phyloP scores from a whole-genome alignment of 768 basidiomycete species.

The Psilocybe tampanensis region DNA sequence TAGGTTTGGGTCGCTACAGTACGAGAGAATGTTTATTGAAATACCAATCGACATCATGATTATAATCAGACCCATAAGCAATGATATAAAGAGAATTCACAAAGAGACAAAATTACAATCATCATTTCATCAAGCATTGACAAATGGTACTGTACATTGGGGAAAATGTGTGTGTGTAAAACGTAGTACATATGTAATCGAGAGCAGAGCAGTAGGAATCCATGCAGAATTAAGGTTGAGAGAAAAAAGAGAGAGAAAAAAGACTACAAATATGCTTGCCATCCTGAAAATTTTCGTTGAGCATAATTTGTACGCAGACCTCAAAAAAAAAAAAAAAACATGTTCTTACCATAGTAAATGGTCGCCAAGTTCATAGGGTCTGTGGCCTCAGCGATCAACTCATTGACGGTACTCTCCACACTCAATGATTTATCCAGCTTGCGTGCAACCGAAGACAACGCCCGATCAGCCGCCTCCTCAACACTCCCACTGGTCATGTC shows the following conservation, averaged over 20 bases:
- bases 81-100: too few relatives aligned
- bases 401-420: constrained; percentile 92
- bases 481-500: constrained; percentile 68
- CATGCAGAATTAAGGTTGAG: too few relatives aligned
- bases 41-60: too few relatives aligned
- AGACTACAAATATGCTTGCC: background rate
- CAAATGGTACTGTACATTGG: too few relatives aligned
- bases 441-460: constrained; percentile 73
- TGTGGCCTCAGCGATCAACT: constrained; percentile 87
- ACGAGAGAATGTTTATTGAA: too few relatives aligned
- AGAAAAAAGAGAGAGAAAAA: too few relatives aligned
- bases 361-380: constrained; percentile 72
- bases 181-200: background rate
- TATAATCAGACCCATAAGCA: too few relatives aligned
- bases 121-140: too few relatives aligned
- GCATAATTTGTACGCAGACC: background rate
- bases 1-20: too few relatives aligned
- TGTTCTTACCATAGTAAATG: constrained; percentile 65
- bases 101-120: too few relatives aligned
- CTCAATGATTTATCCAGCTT: constrained; percentile 87
- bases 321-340: background rate
- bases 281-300: constrained; percentile 4
- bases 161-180: too few relatives aligned
- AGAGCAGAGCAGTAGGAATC: background rate
- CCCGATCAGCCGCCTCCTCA: constrained; percentile 89